These are phyloP conservation scores for Dalbergia cultrata DNA, from an alignment of 306 rosid genomes.

Conservation along the genomic window DNA sequence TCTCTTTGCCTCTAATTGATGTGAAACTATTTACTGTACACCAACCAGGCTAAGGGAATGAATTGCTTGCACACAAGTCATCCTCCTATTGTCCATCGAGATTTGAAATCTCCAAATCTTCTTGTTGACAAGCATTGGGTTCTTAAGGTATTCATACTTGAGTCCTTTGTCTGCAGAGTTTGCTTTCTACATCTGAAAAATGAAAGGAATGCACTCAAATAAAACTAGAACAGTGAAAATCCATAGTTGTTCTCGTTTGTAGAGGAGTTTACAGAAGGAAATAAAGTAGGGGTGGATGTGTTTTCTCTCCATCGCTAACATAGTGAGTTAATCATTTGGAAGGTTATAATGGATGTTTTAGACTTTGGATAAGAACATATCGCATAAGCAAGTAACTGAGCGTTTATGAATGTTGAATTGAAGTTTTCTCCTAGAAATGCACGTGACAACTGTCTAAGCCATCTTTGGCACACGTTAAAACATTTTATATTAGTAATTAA, in stretches of 20 bases:
- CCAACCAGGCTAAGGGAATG: conserved; percentile 94
- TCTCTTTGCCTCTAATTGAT: conserved; percentile 35
- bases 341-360: neutral
- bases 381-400: neutral
- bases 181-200: conserved; percentile 33
- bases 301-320: conserved; percentile 16
- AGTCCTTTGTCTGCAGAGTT: conserved; percentile 33
- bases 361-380: neutral
- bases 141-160: conserved; percentile 76
- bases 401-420: neutral
- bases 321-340: neutral
- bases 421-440: neutral
- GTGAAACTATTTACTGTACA: conserved; percentile 40
- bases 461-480: conserved; percentile 6
- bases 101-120: conserved; percentile 94
- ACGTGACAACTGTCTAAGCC: neutral
- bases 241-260: conserved; percentile 10
- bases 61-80: conserved; percentile 98
- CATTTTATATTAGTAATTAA: neutral
- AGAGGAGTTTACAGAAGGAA: conserved; percentile 16
- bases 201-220: conserved; percentile 17
- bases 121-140: conserved; percentile 98
- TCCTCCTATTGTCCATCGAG: conserved; percentile 97
- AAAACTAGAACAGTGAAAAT: conserved; percentile 16
- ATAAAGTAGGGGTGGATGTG: conserved; percentile 10